Conservation (phyloP, 2,329 filamentous ascomycete genomes). For the Calonectria naviculata region DNA sequence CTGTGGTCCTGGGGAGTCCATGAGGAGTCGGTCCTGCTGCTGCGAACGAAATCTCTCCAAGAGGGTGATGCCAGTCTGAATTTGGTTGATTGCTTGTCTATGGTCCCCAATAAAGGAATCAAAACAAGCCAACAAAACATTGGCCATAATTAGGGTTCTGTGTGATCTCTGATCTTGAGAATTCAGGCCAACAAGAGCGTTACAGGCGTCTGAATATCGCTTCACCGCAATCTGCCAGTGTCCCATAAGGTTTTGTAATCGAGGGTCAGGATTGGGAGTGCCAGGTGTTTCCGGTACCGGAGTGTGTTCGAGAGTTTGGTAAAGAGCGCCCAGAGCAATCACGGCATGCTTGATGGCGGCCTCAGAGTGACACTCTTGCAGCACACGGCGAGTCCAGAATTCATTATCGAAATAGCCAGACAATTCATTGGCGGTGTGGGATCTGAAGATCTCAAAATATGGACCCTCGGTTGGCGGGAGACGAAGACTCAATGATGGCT, state of each 20-base stretch:
- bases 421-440: conserved; percentile 70
- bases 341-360: conserved; percentile 73
- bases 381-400: conserved; percentile 73
- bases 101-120: conserved; percentile 75
- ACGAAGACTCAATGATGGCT: conserved; percentile 57
- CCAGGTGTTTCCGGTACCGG: conserved; percentile 58
- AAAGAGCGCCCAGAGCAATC: conserved; percentile 73
- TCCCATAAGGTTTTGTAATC: conserved; percentile 48
- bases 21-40: conserved; percentile 42
- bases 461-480: conserved; percentile 64
- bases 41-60: conserved; percentile 64
- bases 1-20: conserved; percentile 29
- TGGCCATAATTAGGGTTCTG: conserved; percentile 71
- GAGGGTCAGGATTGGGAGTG: conserved; percentile 24
- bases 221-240: conserved; percentile 72
- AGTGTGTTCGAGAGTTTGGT: conserved; percentile 72
- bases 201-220: conserved; percentile 68
- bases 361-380: conserved; percentile 72
- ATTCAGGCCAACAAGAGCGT: conserved; percentile 58
- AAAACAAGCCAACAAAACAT: conserved; percentile 74
- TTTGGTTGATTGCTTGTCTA: conserved; percentile 69
- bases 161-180: conserved; percentile 57
- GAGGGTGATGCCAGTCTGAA: conserved; percentile 67
- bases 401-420: conserved; percentile 75
- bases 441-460: conserved; percentile 72